Evolutionary conservation across 179 eudicot species (phyloP), one percentile per base, ranked within the genome.

Genomic region (Nepenthes alata): DNA sequence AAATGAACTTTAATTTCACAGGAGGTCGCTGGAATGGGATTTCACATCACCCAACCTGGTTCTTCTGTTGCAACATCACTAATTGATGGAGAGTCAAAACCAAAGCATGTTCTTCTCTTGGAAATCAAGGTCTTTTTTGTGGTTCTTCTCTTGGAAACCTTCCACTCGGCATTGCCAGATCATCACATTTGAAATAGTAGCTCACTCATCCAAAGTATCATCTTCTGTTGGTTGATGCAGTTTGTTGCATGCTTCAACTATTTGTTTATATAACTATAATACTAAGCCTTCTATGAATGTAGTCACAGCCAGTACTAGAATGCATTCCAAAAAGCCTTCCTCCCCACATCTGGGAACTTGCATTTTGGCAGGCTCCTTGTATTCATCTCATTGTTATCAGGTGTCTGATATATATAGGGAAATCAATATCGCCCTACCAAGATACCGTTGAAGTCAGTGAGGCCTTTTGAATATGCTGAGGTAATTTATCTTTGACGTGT

Each of bases 21-120:
- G 99, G 99, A 94, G 83, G 94, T 90, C 76, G 77, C 99, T 2
- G 99, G 99, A 48, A 94, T 94, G 99, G 99, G 99, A 58, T 94
- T 94, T 70, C 99, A 94, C 73, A 83, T 94, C 66, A 94, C 99
- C 51, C 99, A 94, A 72, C 99, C 99, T 67, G 99, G 99, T 63
- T 94, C 99, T 72, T 90, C 97, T 67, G 94, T 94, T 77, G 99
- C 97, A 67, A 94, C 99, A 70, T 94, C 99, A 6, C 81, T 94
- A 41, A 94, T 94, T 66, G 97, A 94, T 53, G 99, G 99, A 65
- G 99, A 94, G 75, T 83, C 99, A 59, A 94, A 85, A 71, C 89
- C 90, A 61, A 94, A 94, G 67, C 99, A 94, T 68, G 97, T 90
- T 54, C 89, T 94, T 68, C 95, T 94, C 62, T 76, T 90, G 60